Evolutionary conservation across 2,329 filamentous ascomycete genomes (phyloP).

Genomic region (Whalleya microplaca): DNA sequence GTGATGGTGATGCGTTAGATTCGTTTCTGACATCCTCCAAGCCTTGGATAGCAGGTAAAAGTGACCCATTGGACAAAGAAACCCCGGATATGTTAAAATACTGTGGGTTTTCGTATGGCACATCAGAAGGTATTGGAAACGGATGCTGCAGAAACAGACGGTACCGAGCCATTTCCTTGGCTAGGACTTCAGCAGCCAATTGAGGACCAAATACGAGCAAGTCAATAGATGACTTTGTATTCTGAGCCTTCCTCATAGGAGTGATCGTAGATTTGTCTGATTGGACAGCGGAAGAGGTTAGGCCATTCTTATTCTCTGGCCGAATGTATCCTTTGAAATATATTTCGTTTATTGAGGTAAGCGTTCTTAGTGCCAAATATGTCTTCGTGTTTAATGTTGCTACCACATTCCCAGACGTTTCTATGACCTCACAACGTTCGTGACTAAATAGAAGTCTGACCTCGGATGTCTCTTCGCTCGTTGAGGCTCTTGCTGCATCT

Average conservation of each 20-base stretch:
- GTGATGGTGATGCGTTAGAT: background rate
- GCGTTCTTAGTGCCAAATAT: slow-evolving; percentile 2
- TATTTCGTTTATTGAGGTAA: slow-evolving; percentile 1
- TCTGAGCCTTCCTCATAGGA: background rate
- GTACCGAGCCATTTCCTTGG: slow-evolving; percentile 12
- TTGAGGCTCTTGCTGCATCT: background rate
- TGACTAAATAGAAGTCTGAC: background rate
- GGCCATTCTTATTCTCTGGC: background rate
- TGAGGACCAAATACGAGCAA: slow-evolving; percentile 13
- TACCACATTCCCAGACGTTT: background rate
- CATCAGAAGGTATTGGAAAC: slow-evolving; percentile 4
- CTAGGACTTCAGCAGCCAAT: slow-evolving; percentile 6
- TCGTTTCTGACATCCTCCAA: background rate
- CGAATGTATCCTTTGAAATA: slow-evolving; percentile 1
- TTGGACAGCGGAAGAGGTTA: background rate
- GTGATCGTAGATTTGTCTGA: background rate
- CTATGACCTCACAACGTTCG: slow-evolving; percentile 3
- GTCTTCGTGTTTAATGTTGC: slow-evolving; percentile 6
- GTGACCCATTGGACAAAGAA: slow-evolving; percentile 9
- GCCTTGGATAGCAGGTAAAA: slow-evolving; percentile 11
- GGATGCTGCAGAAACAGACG: slow-evolving; percentile 27
- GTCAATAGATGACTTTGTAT: background rate
- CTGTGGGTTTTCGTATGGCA: slow-evolving; percentile 26
- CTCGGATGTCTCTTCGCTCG: background rate
- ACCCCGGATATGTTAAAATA: slow-evolving; percentile 16